Evolutionary conservation across 202 grass and related monocot genomes (phyloP), one percentile per base, ranked within the genome.

Genomic region (Schoenoplectus triqueter): DNA sequence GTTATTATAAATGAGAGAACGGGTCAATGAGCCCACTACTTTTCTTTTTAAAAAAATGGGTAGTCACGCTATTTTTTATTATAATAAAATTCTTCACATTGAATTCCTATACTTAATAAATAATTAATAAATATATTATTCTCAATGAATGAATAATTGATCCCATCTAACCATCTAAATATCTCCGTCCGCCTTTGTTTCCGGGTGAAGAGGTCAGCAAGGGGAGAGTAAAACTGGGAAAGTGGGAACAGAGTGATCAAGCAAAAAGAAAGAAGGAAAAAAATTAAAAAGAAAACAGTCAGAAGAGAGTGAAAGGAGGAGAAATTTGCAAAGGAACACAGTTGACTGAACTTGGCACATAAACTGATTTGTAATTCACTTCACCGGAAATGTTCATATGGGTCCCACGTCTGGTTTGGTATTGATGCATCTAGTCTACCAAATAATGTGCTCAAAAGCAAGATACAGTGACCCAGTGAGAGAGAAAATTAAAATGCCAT

Each of bases 281-380:
- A 59, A 19, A 21, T 11, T 87, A 88, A 83, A 80, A 64, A 80
- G 82, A 82, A 56, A 82, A 88, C 71, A 22, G 80, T 92, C 80
- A 77, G 64, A 74, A 88, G 60, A 85, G 84, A 90, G 86, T 31
- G 64, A 92, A 90, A 85, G 83, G 69, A 49, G 31, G 69, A 68
- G 39, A 80, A 54, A 15, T 82, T 86, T 66, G 75, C 73, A 71
- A 82, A 82, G 41, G 42, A 64, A 1, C 31, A 31, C 17, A 8
- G 7, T 69, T 88, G 18, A 0, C 48, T 85, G 5, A 84, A 90
- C 88, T 60, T 10, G 64, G 73, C 5, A 46, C 60, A 92, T 42
- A 85, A 42, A 61, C 47, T 42, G 31, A 31, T 31, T 18, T 64
- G 10, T 73, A 85, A 61, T 80, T 77, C 13, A 10, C 7, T 0